Evolutionary conservation across 305 asterid species (phyloP).

Genomic region (Fraxinus xanthoxyloides): DNA sequence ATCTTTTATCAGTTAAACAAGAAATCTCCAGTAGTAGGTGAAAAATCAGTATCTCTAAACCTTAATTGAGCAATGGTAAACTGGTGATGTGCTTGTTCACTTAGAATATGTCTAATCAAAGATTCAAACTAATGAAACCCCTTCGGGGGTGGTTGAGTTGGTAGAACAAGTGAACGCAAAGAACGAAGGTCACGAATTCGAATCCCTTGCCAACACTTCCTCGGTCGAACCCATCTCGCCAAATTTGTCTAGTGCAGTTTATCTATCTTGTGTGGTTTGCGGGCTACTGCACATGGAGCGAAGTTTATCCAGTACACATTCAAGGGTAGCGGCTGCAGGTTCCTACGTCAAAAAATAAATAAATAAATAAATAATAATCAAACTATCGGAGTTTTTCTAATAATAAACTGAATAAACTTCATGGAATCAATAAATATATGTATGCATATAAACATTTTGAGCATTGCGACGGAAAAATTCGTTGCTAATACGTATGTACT

Average conservation of each 20-base stretch:
- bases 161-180: too few species aligned
- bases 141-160: too few species aligned
- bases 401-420: not conserved
- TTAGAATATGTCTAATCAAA: not conserved
- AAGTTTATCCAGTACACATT: too few species aligned
- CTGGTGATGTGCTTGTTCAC: constrained; percentile 25
- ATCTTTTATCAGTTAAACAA: constrained; percentile 45
- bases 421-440: not conserved
- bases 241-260: too few species aligned
- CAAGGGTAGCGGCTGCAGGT: too few species aligned
- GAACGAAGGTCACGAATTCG: too few species aligned
- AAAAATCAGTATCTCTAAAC: constrained; percentile 46
- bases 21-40: constrained; percentile 65
- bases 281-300: too few species aligned
- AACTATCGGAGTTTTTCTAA: not conserved
- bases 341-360: too few species aligned
- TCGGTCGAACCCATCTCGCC: too few species aligned
- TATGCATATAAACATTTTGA: not conserved
- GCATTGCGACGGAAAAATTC: not conserved
- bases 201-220: too few species aligned
- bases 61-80: not conserved
- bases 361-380: too few species aligned
- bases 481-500: not conserved
- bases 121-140: not conserved
- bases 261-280: too few species aligned